A percentile compares a stretch with the other conserved stretches of the same genome.
phyloP scores from a whole-genome alignment of 768 basidiomycete species.

The Leccinum rimulosum region DNA sequence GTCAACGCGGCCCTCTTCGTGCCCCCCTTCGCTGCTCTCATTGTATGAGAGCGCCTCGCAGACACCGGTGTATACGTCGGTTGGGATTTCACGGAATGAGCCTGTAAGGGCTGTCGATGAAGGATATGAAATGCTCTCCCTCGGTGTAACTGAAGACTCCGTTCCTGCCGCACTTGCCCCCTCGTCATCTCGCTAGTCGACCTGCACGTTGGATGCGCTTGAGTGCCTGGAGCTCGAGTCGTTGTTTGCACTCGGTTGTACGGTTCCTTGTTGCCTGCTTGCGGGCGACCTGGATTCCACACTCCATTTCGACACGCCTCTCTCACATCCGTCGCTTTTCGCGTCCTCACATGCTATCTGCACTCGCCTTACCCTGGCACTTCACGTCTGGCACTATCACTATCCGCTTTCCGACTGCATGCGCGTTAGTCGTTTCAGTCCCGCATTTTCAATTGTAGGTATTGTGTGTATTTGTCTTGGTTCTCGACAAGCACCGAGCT shows the following conservation, averaged over 20 bases:
- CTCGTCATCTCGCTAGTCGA: slow-evolving; percentile 40
- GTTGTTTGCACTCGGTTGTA: slow-evolving; percentile 10
- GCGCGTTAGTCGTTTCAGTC: slow-evolving; percentile 25
- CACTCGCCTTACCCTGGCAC: slow-evolving; percentile 18
- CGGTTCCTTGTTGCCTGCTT: slow-evolving; percentile 22
- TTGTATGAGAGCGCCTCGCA: slow-evolving; percentile 34
- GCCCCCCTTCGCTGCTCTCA: slow-evolving; percentile 23
- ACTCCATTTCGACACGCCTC: slow-evolving; percentile 28
- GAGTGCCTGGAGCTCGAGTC: slow-evolving; percentile 19
- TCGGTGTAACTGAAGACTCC: not conserved
- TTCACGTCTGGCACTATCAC: slow-evolving; percentile 19
- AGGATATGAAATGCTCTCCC: slow-evolving; percentile 9
- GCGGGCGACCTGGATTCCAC: slow-evolving; percentile 25
- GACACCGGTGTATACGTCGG: slow-evolving; percentile 23
- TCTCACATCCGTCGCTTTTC: slow-evolving; percentile 1
- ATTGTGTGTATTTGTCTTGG: slow-evolving; percentile 30
- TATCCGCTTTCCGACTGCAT: slow-evolving; percentile 22
- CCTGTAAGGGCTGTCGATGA: slow-evolving; percentile 25
- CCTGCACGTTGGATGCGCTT: slow-evolving; percentile 21
- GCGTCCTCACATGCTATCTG: slow-evolving; percentile 11
- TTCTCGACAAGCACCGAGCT: slow-evolving; percentile 28
- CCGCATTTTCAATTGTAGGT: slow-evolving; percentile 29
- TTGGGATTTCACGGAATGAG: slow-evolving; percentile 25
- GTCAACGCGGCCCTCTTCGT: slow-evolving; percentile 27
- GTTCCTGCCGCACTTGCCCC: slow-evolving; percentile 24